A percentile compares a stretch with the other conserved stretches of the same genome.
phyloP scores from a whole-genome alignment of 78 protist species.

The Cavenderia fasciculata region DNA sequence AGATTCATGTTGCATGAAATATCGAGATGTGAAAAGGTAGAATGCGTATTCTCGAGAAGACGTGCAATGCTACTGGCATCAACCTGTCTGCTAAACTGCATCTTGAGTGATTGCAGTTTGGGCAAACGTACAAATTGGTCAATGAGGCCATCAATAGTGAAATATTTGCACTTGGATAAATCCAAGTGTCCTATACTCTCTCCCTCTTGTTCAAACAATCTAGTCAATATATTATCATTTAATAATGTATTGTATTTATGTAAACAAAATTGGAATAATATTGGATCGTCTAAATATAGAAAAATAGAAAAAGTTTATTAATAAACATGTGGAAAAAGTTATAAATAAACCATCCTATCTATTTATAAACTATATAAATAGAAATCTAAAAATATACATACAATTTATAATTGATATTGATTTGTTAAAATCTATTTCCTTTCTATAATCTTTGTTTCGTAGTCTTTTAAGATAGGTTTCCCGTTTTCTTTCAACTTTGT shows the following conservation, averaged over 20 bases:
- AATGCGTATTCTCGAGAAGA: neutral
- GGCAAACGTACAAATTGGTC: neutral
- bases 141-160: slow-evolving; percentile 12
- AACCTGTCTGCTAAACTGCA: slow-evolving; percentile 24
- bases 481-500: no score
- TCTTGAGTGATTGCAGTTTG: neutral
- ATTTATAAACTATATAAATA: no score
- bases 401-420: no score
- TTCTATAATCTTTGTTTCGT: no score
- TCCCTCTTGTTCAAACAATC: neutral
- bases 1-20: neutral
- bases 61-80: neutral
- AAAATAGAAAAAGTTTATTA: neutral
- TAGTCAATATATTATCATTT: neutral
- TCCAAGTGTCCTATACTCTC: neutral
- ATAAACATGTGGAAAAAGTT: no score
- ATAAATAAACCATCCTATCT: neutral
- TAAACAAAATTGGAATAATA: neutral
- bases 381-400: no score
- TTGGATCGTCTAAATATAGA: neutral
- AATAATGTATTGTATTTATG: neutral
- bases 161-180: slow-evolving; percentile 13
- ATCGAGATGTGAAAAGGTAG: neutral
- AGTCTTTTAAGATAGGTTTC: no score
- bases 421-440: no score